phyloP scores from a whole-genome alignment of 768 basidiomycete species.

The Mrakia gelida region DNA sequence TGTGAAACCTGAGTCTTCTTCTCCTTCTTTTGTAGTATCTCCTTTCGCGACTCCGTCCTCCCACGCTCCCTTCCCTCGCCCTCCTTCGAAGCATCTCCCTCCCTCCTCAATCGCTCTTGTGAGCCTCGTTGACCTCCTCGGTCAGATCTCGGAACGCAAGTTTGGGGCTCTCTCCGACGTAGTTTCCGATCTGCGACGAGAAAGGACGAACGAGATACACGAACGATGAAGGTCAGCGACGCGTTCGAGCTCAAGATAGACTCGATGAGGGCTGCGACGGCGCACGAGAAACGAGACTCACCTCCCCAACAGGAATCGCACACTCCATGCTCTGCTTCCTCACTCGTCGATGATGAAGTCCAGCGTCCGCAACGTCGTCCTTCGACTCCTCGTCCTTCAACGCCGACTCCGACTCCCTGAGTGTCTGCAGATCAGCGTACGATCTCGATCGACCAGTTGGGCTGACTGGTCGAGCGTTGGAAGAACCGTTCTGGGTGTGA shows the following conservation, averaged over 20 bases:
- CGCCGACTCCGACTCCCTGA: conserved; percentile 4
- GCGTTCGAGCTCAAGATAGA: background rate
- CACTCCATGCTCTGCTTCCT: conserved; percentile 1
- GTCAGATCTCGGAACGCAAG: background rate
- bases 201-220: background rate
- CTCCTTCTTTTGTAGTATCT: too few species aligned
- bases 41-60: too few species aligned
- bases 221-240: background rate
- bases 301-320: background rate
- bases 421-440: conserved; percentile 16
- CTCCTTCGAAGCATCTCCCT: background rate
- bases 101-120: background rate
- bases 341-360: background rate
- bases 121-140: conserved; percentile 10
- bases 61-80: background rate
- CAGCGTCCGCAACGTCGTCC: background rate
- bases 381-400: background rate
- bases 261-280: too few species aligned
- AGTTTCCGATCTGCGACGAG: background rate
- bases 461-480: background rate
- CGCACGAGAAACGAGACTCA: too few species aligned
- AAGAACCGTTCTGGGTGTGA: background rate
- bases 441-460: conserved; percentile 11
- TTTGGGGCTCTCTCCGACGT: background rate
- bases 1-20: too few species aligned